These are phyloP conservation scores for Phaeosphaeriaceae sp. DNA, from an alignment of 2,329 filamentous ascomycete genomes.

Conservation along the genomic window DNA sequence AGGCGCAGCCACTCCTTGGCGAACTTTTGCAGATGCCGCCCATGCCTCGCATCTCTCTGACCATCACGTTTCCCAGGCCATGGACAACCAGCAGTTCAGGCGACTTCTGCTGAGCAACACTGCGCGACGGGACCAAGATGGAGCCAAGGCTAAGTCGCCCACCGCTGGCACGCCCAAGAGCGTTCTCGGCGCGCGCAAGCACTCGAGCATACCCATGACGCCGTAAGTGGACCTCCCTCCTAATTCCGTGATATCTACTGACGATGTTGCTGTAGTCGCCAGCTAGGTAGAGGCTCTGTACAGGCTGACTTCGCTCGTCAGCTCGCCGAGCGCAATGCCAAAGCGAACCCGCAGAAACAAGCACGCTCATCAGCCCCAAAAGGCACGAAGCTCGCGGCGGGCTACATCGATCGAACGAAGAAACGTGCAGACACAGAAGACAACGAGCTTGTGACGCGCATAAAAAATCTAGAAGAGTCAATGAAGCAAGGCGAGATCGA, in stretches of 20 bases:
- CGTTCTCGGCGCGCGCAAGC: slow-evolving; percentile 77
- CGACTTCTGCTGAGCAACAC: slow-evolving; percentile 69
- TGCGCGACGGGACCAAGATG: slow-evolving; percentile 51
- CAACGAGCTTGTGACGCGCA: slow-evolving; percentile 67
- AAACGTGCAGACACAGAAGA: slow-evolving; percentile 62
- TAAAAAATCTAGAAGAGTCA: slow-evolving; percentile 82
- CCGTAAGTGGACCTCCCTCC: slow-evolving; percentile 66
- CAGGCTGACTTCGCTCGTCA: slow-evolving; percentile 82
- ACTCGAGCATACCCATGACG: slow-evolving; percentile 90
- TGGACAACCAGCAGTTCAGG: slow-evolving; percentile 97
- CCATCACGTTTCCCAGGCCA: slow-evolving; percentile 48
- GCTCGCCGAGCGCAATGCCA: slow-evolving; percentile 74
- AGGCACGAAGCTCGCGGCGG: slow-evolving; percentile 78
- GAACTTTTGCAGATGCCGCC: slow-evolving; percentile 6
- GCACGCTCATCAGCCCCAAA: slow-evolving; percentile 83
- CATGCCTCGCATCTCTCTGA: slow-evolving; percentile 7
- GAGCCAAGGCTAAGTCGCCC: slow-evolving; percentile 29
- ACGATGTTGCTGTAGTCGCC: slow-evolving; percentile 62
- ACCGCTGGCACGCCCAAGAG: slow-evolving; percentile 47
- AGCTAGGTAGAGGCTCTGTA: slow-evolving; percentile 61
- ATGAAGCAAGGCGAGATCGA: slow-evolving; percentile 87
- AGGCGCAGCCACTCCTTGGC: not conserved
- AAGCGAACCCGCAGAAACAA: slow-evolving; percentile 69
- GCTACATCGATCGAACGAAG: slow-evolving; percentile 84
- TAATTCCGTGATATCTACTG: slow-evolving; percentile 2